Base-by-base conservation (phyloP, 2,329 filamentous ascomycete genomes). In the Rugonectria rugulosa region DNA sequence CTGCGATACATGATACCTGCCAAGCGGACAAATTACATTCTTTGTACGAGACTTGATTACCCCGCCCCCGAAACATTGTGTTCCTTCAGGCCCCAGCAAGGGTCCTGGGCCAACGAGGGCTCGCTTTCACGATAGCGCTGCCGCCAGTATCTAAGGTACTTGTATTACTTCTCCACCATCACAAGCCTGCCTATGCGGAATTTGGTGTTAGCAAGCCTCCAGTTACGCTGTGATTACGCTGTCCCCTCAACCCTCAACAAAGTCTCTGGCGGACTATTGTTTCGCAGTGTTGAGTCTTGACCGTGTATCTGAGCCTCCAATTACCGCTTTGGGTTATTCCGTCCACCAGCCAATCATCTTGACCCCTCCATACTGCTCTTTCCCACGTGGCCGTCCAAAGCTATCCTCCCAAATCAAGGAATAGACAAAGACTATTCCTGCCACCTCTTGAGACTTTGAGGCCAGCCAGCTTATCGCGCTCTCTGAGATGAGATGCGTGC, bases 111-210 rank as follows among this genome's bases (percentile, higher is more conserved):
- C n/a, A n/a, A n/a, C n/a, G n/a, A n/a, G n/a, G n/a, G n/a, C n/a
- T n/a, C 50, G 24, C 42, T 42, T 43, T 36, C 36, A 44, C 43
- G 45, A 55, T 55, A 55, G 52, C 52, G 52, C 52, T 34, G 45
- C 52, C 45, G 45, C 52, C 38, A 31, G 27, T 55, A 49, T 55
- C 45, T 9, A 38, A 7, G 6, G 6, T 27, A 27, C n/a, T n/a
- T 47, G 31, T 19, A 23, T 26, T 27, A 26, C 37, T 14, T 29
- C 47, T 42, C 47, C 21, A 23, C 12, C 38, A 12, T 14, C 26
- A 20, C 32, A 37, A 34, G 29, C 15, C n/a, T n/a, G n/a, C n/a
- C 15, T 27, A 27, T 27, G 24, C 24, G 32, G 32, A 24, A 36
- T 26, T 49, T 14, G 21, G n/a, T 15, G 41, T 41, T n/a, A 41